Percentiles rank a stretch among this genome's conserved stretches.
phyloP scores from a whole-genome alignment of 257 asterid genomes.

The Penstemon eatonii region DNA sequence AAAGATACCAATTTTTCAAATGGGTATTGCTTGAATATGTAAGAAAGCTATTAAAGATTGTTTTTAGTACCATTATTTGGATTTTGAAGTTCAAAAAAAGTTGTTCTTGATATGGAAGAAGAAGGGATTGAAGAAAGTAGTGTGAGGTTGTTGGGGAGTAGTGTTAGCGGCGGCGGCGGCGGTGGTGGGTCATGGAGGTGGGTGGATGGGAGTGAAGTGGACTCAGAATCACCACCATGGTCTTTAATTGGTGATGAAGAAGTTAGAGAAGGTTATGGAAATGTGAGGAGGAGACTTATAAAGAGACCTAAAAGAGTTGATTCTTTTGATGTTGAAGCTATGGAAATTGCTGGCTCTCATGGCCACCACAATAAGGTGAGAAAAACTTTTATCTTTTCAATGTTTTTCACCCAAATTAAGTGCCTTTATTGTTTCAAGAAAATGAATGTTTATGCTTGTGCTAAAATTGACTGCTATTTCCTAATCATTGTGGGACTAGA shows the following conservation, averaged over 20 bases:
- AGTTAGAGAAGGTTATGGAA: conserved; percentile 55
- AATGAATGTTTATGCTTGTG: background rate
- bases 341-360: conserved; percentile 46
- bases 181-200: conserved; percentile 65
- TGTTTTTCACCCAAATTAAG: background rate
- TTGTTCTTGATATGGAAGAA: conserved; percentile 44
- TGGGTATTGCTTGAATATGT: conserved; percentile 11
- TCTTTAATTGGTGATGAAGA: conserved; percentile 43
- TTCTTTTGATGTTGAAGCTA: conserved; percentile 61
- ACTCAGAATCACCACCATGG: conserved; percentile 64
- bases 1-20: background rate
- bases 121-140: conserved; percentile 72
- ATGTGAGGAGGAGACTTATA: conserved; percentile 68
- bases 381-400: background rate
- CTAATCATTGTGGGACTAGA: no score
- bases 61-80: background rate
- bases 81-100: conserved; percentile 8
- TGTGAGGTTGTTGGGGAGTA: conserved; percentile 52
- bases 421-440: background rate
- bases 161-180: conserved; percentile 33
- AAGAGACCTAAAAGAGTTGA: conserved; percentile 56
- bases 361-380: conserved; percentile 46
- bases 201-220: conserved; percentile 99
- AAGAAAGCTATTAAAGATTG: conserved; percentile 22
- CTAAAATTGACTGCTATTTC: background rate